A percentile compares a stretch with the other conserved stretches of the same genome.
These are phyloP conservation scores for Cystobasidium slooffiae DNA, from an alignment of 1,284 basidiomycete species.

Conservation along the genomic window DNA sequence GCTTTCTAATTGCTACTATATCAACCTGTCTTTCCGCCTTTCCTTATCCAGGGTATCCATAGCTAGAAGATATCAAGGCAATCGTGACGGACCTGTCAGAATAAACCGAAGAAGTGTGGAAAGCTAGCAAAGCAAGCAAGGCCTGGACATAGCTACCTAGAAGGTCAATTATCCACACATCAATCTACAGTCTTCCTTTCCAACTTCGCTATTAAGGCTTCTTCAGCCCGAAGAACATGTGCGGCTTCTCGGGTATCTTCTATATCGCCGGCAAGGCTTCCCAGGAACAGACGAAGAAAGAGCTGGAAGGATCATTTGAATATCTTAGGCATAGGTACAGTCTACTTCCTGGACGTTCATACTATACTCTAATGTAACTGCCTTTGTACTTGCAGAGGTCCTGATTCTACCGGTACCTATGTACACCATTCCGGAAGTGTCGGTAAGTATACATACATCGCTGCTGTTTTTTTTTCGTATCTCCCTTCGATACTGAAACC, in stretches of 20 bases:
- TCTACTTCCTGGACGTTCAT: not conserved
- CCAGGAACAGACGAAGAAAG: slow-evolving; percentile 24
- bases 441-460: not conserved
- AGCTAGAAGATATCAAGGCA: too few species aligned
- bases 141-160: not conserved
- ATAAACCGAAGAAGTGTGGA: too few species aligned
- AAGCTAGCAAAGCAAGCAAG: too few species aligned
- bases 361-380: not conserved
- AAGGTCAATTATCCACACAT: not conserved
- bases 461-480: too few species aligned
- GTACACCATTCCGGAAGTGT: slow-evolving; percentile 30
- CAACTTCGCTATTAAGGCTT: too few species aligned
- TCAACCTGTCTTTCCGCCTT: too few species aligned
- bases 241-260: slow-evolving; percentile 36
- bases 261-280: slow-evolving; percentile 28
- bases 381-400: slow-evolving; percentile 13
- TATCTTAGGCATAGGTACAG: slow-evolving; percentile 21
- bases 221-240: slow-evolving; percentile 9
- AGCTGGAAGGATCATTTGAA: slow-evolving; percentile 36
- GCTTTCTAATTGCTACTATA: too few species aligned
- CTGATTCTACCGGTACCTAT: slow-evolving; percentile 35
- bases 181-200: too few species aligned
- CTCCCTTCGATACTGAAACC: too few species aligned
- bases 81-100: too few species aligned
- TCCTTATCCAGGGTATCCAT: too few species aligned